Conservation (phyloP, 2,329 filamentous ascomycete genomes). For the Venturia nashicola region DNA sequence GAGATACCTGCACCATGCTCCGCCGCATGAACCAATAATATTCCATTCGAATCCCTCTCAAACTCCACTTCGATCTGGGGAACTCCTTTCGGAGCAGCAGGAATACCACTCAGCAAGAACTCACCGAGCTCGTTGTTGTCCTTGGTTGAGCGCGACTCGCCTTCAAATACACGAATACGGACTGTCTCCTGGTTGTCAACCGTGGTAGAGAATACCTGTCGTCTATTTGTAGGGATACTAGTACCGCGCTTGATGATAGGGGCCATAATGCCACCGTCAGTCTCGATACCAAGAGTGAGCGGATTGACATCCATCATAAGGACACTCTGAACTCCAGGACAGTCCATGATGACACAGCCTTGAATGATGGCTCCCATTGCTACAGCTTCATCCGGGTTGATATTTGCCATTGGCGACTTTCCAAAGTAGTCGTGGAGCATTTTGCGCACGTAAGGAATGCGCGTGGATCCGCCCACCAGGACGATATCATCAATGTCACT, state of each 20-base stretch:
- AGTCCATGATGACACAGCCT: slow-evolving; percentile 4
- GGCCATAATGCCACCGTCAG: slow-evolving; percentile 3
- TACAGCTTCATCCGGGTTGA: slow-evolving; percentile 6
- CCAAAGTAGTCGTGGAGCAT: slow-evolving; percentile 6
- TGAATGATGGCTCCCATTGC: slow-evolving; percentile 5
- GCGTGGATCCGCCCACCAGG: slow-evolving; percentile 5
- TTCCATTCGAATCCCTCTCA: background rate
- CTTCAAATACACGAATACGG: slow-evolving; percentile 5
- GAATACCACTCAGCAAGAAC: slow-evolving; percentile 5
- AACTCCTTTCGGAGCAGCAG: slow-evolving; percentile 9
- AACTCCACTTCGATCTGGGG: slow-evolving; percentile 10
- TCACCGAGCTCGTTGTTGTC: slow-evolving; percentile 6
- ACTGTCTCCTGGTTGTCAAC: slow-evolving; percentile 4
- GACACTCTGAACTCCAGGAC: background rate
- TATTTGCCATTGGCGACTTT: background rate
- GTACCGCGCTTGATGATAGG: slow-evolving; percentile 7
- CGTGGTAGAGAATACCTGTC: slow-evolving; percentile 3
- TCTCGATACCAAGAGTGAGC: slow-evolving; percentile 8
- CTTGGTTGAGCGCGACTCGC: background rate
- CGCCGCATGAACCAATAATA: background rate
- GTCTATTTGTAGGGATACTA: slow-evolving; percentile 2
- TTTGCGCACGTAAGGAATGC: slow-evolving; percentile 1
- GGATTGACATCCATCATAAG: slow-evolving; percentile 7
- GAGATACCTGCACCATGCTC: background rate
- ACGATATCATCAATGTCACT: slow-evolving; percentile 7